phyloP scores from a whole-genome alignment of 2,329 filamentous ascomycete genomes.

The Escovopsis sp. region DNA sequence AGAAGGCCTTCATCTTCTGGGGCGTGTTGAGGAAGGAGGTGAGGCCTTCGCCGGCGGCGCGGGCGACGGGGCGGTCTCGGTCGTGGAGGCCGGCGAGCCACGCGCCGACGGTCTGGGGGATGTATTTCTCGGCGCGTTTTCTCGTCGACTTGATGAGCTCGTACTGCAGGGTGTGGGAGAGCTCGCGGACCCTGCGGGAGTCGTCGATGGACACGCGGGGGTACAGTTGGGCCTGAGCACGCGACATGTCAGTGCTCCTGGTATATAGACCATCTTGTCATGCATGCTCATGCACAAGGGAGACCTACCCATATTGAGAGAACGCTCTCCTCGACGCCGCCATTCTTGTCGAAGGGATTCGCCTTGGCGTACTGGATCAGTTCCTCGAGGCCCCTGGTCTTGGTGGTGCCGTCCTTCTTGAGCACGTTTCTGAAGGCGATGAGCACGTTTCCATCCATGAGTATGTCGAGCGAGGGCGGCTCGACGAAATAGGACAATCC shows the following conservation, averaged over 20 bases:
- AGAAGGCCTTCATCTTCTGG: constrained; percentile 64
- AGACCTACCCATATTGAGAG: constrained; percentile 66
- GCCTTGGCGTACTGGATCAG: constrained; percentile 48
- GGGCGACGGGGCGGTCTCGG: constrained; percentile 59
- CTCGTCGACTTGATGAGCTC: constrained; percentile 47
- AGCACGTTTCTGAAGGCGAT: constrained; percentile 85
- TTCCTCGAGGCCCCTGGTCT: constrained; percentile 80
- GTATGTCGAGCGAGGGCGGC: constrained; percentile 60
- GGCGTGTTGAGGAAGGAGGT: constrained; percentile 60
- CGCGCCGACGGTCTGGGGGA: constrained; percentile 66
- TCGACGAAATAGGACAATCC: constrained; percentile 80
- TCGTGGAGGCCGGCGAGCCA: constrained; percentile 89
- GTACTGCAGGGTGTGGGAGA: constrained; percentile 61
- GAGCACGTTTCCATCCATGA: constrained; percentile 67
- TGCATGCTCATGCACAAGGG: too few species aligned
- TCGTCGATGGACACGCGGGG: constrained; percentile 83
- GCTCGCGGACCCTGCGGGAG: constrained; percentile 71
- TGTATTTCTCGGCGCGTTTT: constrained; percentile 68
- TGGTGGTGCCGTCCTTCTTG: constrained; percentile 89
- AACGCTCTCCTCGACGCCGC: constrained; percentile 63
- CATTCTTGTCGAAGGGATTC: constrained; percentile 36
- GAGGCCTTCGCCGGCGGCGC: constrained; percentile 64
- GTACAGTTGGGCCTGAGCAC: constrained; percentile 62
- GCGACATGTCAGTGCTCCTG: not conserved
- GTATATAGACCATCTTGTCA: not conserved